A percentile compares a stretch with the other conserved stretches of the same genome.
phyloP scores from a whole-genome alignment of 169 alveolate species.

The Ichthyophthirius multifiliis region DNA sequence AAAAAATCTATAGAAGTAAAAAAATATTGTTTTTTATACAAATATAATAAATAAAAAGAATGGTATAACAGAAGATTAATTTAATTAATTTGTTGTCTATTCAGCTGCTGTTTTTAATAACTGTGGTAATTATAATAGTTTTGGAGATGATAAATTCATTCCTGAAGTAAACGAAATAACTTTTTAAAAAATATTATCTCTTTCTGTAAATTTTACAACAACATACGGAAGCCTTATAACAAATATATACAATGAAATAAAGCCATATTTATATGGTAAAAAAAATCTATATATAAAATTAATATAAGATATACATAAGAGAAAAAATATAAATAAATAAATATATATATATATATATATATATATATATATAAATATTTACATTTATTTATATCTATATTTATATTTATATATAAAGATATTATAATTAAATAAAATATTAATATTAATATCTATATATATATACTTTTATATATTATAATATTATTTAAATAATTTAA shows the following conservation, averaged over 20 bases:
- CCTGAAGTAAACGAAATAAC: constrained; percentile 59
- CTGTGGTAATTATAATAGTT: constrained; percentile 66
- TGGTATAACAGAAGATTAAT: constrained; percentile 53
- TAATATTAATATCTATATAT: too few relatives aligned
- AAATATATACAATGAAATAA: constrained; percentile 33
- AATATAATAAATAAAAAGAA: neutral
- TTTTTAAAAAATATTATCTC: constrained; percentile 49
- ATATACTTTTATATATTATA: neutral
- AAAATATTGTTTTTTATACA: neutral
- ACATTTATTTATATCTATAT: too few relatives aligned
- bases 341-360: too few relatives aligned
- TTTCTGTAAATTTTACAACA: constrained; percentile 20
- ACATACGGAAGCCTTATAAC: constrained; percentile 20
- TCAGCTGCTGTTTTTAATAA: constrained; percentile 65
- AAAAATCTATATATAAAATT: constrained; percentile 18
- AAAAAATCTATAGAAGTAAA: neutral
- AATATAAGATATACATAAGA: too few relatives aligned
- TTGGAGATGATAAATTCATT: constrained; percentile 75
- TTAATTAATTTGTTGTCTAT: constrained; percentile 50
- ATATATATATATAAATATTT: too few relatives aligned
- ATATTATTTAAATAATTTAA: neutral
- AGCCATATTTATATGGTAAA: constrained; percentile 43
- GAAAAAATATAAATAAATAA: neutral
- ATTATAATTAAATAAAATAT: too few relatives aligned
- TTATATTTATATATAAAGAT: too few relatives aligned